Base-by-base conservation (phyloP, 176 grass and related monocot species). In the Carex kokanica region DNA sequence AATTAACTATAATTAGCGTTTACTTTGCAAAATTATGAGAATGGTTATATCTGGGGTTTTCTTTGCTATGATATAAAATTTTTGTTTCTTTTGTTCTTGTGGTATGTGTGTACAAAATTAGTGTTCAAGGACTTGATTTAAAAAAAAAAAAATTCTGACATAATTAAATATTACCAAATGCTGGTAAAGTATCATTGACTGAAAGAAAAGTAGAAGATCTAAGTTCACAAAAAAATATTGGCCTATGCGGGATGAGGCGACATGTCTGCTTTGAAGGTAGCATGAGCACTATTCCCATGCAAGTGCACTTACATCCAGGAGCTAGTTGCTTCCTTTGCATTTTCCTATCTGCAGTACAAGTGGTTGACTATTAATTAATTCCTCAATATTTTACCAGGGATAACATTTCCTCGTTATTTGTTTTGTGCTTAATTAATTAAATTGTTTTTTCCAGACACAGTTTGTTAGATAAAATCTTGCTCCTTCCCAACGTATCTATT, bases 241-340 rank as follows among this genome's bases (percentile, higher is more conserved):
- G 5, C 15, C 64, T 12, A 47, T 77, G 47, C 11, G 43, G 45
- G 21, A 74, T 27, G 21, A 12, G 32, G 79, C 56, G 61, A 81
- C 79, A 81, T 81, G 59, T 81, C 34, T 81, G 8, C 23, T 59
- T 81, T 62, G 8, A 45, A 62, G 79, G 36, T 45, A 81, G 17
- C 79, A 65, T 43, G 60, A 4, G 25, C 20, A 80, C 25, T 80
- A 25, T 61, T 59, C 2, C 78, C 53, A 60, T 80, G 78, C 74
- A 78, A 56, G 23, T 78, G 74, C 74, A 78, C 74, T 31, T 56
- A 29, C 74, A 78, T 18, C 74, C 21, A 56, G 15, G 15, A 31
- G 21, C 29, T 61, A 20, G 21, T 59, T 61, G 59, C 18, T 1
- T 45, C 51, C 24, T 63, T 81, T 60, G 38, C 16, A 59, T 40